Evolutionary conservation across 148 eudicot genomes (phyloP).

Genomic region (Talinum fruticosum): DNA sequence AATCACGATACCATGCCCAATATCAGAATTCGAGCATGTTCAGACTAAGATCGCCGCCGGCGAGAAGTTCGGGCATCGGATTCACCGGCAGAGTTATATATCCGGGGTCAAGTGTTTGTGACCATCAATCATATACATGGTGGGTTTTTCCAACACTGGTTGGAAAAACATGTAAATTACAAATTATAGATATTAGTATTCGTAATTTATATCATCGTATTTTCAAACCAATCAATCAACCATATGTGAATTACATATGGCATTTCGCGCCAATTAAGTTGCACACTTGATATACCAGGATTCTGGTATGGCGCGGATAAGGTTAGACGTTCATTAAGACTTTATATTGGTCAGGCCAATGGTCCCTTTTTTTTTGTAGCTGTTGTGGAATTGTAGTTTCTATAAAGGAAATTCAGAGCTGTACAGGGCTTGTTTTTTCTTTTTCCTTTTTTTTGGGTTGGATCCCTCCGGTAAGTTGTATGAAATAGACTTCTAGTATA

Average conservation of each 20-base stretch:
- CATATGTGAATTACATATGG: not conserved
- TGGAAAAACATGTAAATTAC: not conserved
- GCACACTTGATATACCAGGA: too few relatives aligned
- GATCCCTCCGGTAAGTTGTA: slow-evolving; percentile 6
- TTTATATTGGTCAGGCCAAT: not conserved
- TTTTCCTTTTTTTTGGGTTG: too few relatives aligned
- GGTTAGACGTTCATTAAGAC: not conserved
- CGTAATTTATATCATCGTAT: not conserved
- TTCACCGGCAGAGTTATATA: not conserved
- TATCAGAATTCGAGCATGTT: slow-evolving; percentile 59
- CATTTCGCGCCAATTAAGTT: too few relatives aligned
- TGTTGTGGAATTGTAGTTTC: not conserved
- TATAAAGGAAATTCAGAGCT: not conserved
- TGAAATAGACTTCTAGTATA: not conserved
- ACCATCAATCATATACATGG: not conserved
- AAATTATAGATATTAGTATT: too few relatives aligned
- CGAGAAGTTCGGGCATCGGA: slow-evolving; percentile 21
- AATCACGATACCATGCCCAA: slow-evolving; percentile 72
- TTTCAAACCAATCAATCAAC: not conserved
- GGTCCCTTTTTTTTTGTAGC: too few relatives aligned
- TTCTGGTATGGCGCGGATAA: too few relatives aligned
- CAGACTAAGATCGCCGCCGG: slow-evolving; percentile 49
- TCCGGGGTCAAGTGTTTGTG: slow-evolving; percentile 12
- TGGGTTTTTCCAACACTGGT: not conserved
- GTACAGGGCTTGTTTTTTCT: not conserved